Evolutionary conservation across 192 early-diverging fungal genomes (phyloP), one percentile per base, ranked within the genome.

Genomic region (Rhizoclosmatium globosum): DNA sequence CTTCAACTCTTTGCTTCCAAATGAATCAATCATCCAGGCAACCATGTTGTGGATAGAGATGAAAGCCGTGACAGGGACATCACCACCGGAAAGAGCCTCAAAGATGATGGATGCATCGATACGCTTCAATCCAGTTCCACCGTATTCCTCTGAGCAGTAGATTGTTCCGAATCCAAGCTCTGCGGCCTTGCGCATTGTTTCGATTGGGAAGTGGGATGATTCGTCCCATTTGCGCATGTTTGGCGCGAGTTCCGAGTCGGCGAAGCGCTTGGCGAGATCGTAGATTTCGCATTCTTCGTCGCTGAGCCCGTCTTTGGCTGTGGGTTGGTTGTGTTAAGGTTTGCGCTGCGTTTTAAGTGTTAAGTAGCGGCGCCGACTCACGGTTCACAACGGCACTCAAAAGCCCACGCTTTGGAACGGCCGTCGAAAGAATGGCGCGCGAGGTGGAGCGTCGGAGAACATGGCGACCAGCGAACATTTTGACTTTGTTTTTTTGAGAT

Each of bases 141-240:
- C 89, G 38, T 76, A 81, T n/a, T 86, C 87, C 2, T 70, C 57
- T 4, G 15, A 38, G 64, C 83, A 84, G 65, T 84, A 84, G 39
- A 84, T 84, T 48, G 83, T 77, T 17, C 89, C 89, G 68, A 91
- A 91, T 1, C 89, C 89, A 15, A 91, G 85, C 68, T 83, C 83
- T 11, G 88, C 89, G 3, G 86, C 88, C 58, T 86, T 85, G 44
- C 82, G 82, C 17, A 91, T 75, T 11, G 82, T 79, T 44, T 87
- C 86, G 53, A 44, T 71, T 1, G 89, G 89, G 44, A 89, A 87
- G 71, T 76, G 46, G 46, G 85, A 79, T 9, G 82, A 83, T 71
- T 83, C 82, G 77, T 91, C 89, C 88, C 89, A 90, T 72, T 87
- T 82, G 44, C 84, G 87, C 85, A 88, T 88, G 78, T 88, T 83